Evolutionary conservation across 2,329 filamentous ascomycete genomes (phyloP).

Genomic region (Claviceps fusiformis): DNA sequence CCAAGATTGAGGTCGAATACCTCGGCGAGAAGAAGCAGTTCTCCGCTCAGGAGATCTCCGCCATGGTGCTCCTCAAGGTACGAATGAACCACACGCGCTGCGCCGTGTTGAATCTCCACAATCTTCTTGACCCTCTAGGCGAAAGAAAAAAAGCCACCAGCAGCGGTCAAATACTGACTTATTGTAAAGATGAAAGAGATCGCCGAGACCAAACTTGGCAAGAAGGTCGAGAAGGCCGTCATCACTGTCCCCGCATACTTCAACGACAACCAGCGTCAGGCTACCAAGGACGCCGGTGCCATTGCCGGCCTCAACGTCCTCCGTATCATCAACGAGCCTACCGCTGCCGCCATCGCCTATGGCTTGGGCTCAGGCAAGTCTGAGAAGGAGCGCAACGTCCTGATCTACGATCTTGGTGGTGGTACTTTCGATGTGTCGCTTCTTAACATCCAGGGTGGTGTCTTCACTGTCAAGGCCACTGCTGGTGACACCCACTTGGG

Average conservation of each 20-base stretch:
- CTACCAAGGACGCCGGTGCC: constrained; percentile 97
- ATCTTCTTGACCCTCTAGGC: not conserved
- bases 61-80: constrained; percentile 98
- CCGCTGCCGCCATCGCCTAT: constrained; percentile 94
- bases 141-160: not conserved
- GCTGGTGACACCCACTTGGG: constrained; percentile 95
- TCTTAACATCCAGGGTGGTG: constrained; percentile 96
- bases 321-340: constrained; percentile 99
- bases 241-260: constrained; percentile 99
- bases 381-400: constrained; percentile 94
- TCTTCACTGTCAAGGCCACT: constrained; percentile 98
- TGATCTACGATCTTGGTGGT: constrained; percentile 99
- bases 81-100: not conserved
- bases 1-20: constrained; percentile 91
- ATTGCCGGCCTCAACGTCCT: constrained; percentile 96
- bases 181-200: constrained; percentile 80
- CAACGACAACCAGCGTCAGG: constrained; percentile 99
- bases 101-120: not conserved
- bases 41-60: constrained; percentile 96
- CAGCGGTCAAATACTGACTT: constrained; percentile 5
- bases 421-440: constrained; percentile 99
- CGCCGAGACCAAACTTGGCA: constrained; percentile 93
- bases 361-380: constrained; percentile 92
- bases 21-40: constrained; percentile 90
- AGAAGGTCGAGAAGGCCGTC: constrained; percentile 98